phyloP scores from a whole-genome alignment of 75 land plant species.

The Larix kaempferi region DNA sequence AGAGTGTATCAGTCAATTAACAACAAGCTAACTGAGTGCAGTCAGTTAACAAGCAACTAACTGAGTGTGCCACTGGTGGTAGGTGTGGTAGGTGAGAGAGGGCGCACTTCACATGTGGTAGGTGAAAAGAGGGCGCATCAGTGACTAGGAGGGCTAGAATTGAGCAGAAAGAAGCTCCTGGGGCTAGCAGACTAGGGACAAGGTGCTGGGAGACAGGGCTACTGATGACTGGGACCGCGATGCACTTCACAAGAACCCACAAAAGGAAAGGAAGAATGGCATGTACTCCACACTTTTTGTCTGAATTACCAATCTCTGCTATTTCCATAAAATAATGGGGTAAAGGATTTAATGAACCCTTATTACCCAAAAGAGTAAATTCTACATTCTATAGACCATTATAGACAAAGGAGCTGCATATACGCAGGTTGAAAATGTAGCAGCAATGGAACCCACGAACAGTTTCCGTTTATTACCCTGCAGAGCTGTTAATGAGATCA shows the following conservation, averaged over 20 bases:
- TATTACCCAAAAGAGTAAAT: background rate
- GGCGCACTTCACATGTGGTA: too few relatives aligned
- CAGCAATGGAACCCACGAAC: conserved; percentile 6
- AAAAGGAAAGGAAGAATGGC: conserved; percentile 26
- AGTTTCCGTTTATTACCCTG: conserved; percentile 5
- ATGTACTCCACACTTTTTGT: conserved; percentile 29
- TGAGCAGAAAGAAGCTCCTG: too few relatives aligned
- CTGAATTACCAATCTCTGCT: conserved; percentile 15
- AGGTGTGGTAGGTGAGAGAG: too few relatives aligned
- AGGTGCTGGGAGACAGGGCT: too few relatives aligned
- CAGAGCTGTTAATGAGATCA: background rate
- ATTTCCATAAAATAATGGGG: background rate
- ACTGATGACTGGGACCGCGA: too few relatives aligned
- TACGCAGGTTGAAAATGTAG: background rate
- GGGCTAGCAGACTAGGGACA: too few relatives aligned
- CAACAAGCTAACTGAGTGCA: too few relatives aligned
- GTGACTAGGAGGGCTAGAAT: too few relatives aligned
- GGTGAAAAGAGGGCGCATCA: too few relatives aligned
- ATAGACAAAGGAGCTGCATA: conserved; percentile 15
- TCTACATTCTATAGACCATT: background rate
- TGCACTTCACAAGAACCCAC: conserved; percentile 14
- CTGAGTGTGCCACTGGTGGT: too few relatives aligned
- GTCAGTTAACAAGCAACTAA: too few relatives aligned
- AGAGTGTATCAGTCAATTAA: too few relatives aligned
- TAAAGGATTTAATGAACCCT: background rate